Base-by-base conservation (phyloP, 2,329 filamentous ascomycete genomes). In the Drechslerella dactyloides region DNA sequence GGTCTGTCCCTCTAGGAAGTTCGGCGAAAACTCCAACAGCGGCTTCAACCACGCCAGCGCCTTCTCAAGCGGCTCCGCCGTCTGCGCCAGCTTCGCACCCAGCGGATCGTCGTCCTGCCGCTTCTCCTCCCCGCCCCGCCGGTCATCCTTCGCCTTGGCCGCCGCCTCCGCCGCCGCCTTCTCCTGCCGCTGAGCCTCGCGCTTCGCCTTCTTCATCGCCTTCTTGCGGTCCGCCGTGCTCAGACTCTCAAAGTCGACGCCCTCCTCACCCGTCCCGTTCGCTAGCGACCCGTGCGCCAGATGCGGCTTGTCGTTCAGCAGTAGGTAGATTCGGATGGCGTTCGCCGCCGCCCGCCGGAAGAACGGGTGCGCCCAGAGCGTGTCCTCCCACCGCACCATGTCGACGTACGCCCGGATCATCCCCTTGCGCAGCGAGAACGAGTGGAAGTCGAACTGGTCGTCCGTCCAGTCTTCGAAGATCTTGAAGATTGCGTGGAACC, bases 381-480 rank as follows among this genome's bases (percentile, higher is more conserved):
- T 87, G 78, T 99, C 93, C 79, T 97, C 93, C 96, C 94, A 99
- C 76, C 90, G 87, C 52, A 99, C 84, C 91, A 99, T 96, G 76
- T 97, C 93, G 44, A 99, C 83, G 78, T 99, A 99, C 0, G 94
- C 90, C 64, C 93, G 85, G 72, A 97, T 91, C 83, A 96, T 93
- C 13, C 96, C 96, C 80, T 97, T 99, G 19, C 94, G 85, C n/a
- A 99, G 83, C 19, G 92, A 97, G 81, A 99, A 99, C 79, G 87
- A 91, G 83, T 99, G 96, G 83, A 99, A 99, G 79, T 99, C 94
- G 77, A 97, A 97, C 78, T 99, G 94, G 77, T 99, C 94, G 79
- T 99, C 96, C 78, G 96, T 90, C 94, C 94, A 99, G 19, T 91
- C 87, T 75, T 97, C 93, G 77, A 99, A 99, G 75, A 99, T 96